These are phyloP conservation scores for Xylaria sp. DNA, from an alignment of 2,329 filamentous ascomycete genomes.

Conservation along the genomic window DNA sequence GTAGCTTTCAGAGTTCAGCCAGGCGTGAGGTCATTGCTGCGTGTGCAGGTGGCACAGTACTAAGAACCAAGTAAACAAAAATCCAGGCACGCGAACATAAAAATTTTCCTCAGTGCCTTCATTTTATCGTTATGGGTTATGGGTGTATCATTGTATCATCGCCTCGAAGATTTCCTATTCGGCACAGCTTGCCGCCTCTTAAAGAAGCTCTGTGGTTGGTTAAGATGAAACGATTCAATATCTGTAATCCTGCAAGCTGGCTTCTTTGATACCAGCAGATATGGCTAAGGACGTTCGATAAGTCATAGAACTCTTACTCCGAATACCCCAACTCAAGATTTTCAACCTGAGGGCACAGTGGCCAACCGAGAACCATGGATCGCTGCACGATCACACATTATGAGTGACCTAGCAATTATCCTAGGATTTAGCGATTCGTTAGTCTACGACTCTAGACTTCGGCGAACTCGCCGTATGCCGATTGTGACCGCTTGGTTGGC, in stretches of 20 bases:
- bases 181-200: slow-evolving; percentile 27
- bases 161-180: slow-evolving; percentile 32
- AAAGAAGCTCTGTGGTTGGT: slow-evolving; percentile 28
- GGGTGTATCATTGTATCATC: slow-evolving; percentile 31
- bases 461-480: slow-evolving; percentile 10
- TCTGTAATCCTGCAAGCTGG: slow-evolving; percentile 30
- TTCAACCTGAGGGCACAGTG: neutral
- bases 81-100: slow-evolving; percentile 15
- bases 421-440: neutral
- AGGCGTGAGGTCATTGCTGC: slow-evolving; percentile 20
- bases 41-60: slow-evolving; percentile 22
- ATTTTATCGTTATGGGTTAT: slow-evolving; percentile 25
- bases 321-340: slow-evolving; percentile 24
- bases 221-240: slow-evolving; percentile 40
- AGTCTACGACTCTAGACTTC: slow-evolving; percentile 5
- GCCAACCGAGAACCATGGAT: slow-evolving; percentile 11
- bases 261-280: neutral
- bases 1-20: slow-evolving; percentile 19
- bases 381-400: slow-evolving; percentile 1
- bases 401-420: slow-evolving; percentile 1
- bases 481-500: slow-evolving; percentile 6
- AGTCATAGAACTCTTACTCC: slow-evolving; percentile 19
- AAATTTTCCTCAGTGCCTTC: slow-evolving; percentile 22
- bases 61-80: slow-evolving; percentile 30
- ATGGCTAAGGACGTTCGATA: slow-evolving; percentile 14